Conservation (phyloP, 2,329 filamentous ascomycete species). For the Metarhizium anisopliae region DNA sequence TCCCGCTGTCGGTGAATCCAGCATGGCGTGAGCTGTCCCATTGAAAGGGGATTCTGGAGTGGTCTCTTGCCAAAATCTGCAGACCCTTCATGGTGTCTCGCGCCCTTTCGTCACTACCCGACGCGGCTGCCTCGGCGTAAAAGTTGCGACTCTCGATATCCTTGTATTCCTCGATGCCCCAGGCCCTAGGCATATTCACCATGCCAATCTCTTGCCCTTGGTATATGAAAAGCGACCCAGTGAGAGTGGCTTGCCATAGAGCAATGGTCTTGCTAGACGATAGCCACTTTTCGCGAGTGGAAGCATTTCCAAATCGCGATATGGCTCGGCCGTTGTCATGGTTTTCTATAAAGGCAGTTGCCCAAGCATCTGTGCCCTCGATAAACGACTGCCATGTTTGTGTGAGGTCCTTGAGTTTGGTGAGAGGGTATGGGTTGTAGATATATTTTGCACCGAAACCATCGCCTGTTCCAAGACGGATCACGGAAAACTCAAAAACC, state of each 20-base stretch:
- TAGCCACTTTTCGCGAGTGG: conserved; percentile 32
- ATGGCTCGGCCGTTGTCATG: conserved; percentile 53
- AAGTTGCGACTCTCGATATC: conserved; percentile 46
- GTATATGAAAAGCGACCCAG: conserved; percentile 48
- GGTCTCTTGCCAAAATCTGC: conserved; percentile 51
- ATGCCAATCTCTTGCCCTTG: conserved; percentile 56
- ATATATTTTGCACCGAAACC: conserved; percentile 36
- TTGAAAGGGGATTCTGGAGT: conserved; percentile 57
- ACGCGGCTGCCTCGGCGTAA: conserved; percentile 35
- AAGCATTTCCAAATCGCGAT: conserved; percentile 37
- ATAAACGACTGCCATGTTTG: conserved; percentile 41
- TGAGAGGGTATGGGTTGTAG: conserved; percentile 38
- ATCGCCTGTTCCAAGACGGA: conserved; percentile 44
- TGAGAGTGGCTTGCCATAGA: conserved; percentile 37
- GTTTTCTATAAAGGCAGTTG: conserved; percentile 54
- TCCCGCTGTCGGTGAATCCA: conserved; percentile 44
- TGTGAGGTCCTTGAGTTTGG: conserved; percentile 33
- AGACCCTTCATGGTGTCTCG: conserved; percentile 44
- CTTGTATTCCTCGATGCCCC: conserved; percentile 44
- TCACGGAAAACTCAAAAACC: conserved; percentile 51
- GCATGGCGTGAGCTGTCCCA: conserved; percentile 51
- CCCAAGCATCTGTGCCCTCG: conserved; percentile 43
- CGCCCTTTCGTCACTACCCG: conserved; percentile 41
- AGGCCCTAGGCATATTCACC: conserved; percentile 42
- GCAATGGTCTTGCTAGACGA: conserved; percentile 44